Evolutionary conservation across 192 early-diverging fungal species (phyloP), one percentile per base, ranked within the genome.

Genomic region (Funneliformis mosseae): DNA sequence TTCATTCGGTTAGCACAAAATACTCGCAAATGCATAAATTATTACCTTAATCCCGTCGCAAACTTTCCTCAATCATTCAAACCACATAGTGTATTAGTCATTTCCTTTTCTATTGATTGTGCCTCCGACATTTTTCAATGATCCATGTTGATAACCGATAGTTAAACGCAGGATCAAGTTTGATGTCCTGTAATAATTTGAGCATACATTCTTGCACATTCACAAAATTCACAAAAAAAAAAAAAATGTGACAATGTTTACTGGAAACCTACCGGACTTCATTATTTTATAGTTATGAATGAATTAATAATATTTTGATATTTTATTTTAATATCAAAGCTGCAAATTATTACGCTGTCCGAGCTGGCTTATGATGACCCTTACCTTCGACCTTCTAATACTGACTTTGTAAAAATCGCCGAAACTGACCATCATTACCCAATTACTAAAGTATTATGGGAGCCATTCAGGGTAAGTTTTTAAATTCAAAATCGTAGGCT

Each of bases 391-490:
- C 79, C 78, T 55, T 81, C 80, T 50, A 86, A 85, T 79, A 83
- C 85, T 4, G 94, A 96, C 74, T 95, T 96, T 84, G 88, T 91
- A 18, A 83, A 87, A 9, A 85, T 96, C 4, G 96, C 93, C 42
- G 94, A 94, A 77, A 87, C 89, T 0, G 91, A 94, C 60, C 92
- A 94, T 46, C 88, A 92, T 41, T 98, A 96, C 80, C 98, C 98
- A 25, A 88, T 95, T 70, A 97, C 97, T 10, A 98, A 97, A 83
- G 87, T 97, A 41, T 83, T 93, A 64, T 99, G 96, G 96, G 89
- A 93, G 66, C 96, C 96, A 25, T 81, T 87, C 27, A 92, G 91
- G 81, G 91, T 89, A 80, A 72, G 74, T 39, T 81, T 75, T 21
- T 70, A 55, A 5, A 12, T 64, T 6, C 8, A 74, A 27, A 46